phyloP scores from a whole-genome alignment of 2,329 filamentous ascomycete genomes.

The Fusarium sp. region DNA sequence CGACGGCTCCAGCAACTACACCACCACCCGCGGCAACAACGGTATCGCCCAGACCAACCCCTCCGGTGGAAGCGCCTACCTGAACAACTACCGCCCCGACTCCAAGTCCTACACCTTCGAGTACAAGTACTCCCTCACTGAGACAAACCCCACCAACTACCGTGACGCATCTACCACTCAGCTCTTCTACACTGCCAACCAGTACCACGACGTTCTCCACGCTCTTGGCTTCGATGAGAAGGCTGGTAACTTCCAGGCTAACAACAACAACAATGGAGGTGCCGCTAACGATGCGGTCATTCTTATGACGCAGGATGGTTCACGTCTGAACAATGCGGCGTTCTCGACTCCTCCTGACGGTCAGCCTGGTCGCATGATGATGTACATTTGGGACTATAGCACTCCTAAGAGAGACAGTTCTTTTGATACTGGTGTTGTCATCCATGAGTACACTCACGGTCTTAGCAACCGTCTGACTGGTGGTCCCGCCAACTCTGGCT shows the following conservation, averaged over 20 bases:
- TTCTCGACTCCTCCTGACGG: conserved; percentile 67
- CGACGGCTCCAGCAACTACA: conserved; percentile 60
- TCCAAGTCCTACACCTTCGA: conserved; percentile 57
- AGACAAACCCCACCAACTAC: conserved; percentile 55
- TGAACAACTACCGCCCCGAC: conserved; percentile 59
- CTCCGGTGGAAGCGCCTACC: conserved; percentile 51
- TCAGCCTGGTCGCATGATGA: conserved; percentile 63
- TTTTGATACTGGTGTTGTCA: conserved; percentile 70
- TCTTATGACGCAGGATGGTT: conserved; percentile 68
- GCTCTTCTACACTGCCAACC: conserved; percentile 70
- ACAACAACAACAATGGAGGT: conserved; percentile 67
- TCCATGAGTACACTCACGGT: conserved; percentile 69
- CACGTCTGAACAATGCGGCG: conserved; percentile 64
- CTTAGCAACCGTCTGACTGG: conserved; percentile 66
- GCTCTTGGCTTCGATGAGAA: conserved; percentile 66
- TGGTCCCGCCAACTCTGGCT: conserved; percentile 64
- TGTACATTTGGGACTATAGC: conserved; percentile 66
- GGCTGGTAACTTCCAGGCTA: conserved; percentile 69
- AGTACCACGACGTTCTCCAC: conserved; percentile 69
- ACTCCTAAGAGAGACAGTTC: conserved; percentile 62
- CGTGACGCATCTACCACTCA: conserved; percentile 66
- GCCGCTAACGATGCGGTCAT: conserved; percentile 63
- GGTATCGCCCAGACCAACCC: conserved; percentile 63
- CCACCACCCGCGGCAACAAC: conserved; percentile 69
- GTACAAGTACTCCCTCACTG: conserved; percentile 54